These are phyloP conservation scores for Castanea crenata DNA, from an alignment of 306 rosid species.

Conservation along the genomic window DNA sequence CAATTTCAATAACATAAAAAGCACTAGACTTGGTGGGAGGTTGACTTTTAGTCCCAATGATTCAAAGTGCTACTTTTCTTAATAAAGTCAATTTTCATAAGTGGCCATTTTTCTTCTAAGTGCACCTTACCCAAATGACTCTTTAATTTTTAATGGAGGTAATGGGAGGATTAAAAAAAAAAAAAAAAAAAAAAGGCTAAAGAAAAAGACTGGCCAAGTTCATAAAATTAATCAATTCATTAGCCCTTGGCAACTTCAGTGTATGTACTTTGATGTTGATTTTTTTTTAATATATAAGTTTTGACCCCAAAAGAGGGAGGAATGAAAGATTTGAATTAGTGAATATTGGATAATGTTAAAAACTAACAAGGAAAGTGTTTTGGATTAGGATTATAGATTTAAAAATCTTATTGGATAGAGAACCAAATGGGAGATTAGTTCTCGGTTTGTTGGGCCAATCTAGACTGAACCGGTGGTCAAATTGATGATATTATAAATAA, in stretches of 20 bases:
- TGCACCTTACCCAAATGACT: background rate
- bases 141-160: background rate
- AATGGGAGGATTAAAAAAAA: constrained; percentile 12
- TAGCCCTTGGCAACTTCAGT: no score
- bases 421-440: no score
- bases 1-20: constrained; percentile 7
- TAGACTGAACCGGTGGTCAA: no score
- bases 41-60: constrained; percentile 34
- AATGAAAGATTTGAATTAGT: no score
- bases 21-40: constrained; percentile 41
- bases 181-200: background rate
- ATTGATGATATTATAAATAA: no score
- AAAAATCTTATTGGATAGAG: no score
- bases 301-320: no score
- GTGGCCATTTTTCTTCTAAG: constrained; percentile 20
- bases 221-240: background rate
- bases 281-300: no score
- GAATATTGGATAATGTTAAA: background rate
- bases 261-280: no score
- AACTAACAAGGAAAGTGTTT: background rate
- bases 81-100: constrained; percentile 31
- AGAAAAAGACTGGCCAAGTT: background rate
- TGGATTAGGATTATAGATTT: no score
- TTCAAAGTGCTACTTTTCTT: constrained; percentile 21
- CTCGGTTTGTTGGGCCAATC: no score